Evolutionary conservation across 2,329 filamentous ascomycete species (phyloP).

Genomic region (Alternaria alternata): DNA sequence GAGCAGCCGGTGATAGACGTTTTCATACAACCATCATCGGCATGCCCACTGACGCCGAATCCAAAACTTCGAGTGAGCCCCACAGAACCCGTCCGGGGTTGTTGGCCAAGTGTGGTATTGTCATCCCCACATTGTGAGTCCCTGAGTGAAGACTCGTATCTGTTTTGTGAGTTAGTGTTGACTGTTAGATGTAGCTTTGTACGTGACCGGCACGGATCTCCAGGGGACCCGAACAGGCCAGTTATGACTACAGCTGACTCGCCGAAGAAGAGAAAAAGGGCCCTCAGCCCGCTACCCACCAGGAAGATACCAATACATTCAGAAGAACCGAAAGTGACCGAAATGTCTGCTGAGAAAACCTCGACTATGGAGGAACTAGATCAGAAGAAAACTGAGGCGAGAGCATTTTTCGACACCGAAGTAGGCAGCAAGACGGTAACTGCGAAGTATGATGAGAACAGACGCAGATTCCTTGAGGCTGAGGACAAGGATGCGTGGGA

Average conservation of each 20-base stretch:
- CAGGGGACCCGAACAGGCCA: conserved; percentile 31
- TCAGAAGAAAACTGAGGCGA: neutral
- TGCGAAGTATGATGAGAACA: conserved; percentile 30
- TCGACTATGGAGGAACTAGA: neutral
- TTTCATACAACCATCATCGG: conserved; percentile 28
- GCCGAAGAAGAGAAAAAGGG: conserved; percentile 46
- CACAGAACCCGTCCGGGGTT: conserved; percentile 32
- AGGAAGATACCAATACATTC: conserved; percentile 24
- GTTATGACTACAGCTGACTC: conserved; percentile 43
- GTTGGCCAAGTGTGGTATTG: conserved; percentile 40
- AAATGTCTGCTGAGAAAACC: conserved; percentile 4
- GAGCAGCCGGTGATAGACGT: conserved; percentile 33
- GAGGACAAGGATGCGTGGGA: conserved; percentile 46
- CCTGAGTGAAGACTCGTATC: neutral
- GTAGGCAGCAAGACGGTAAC: neutral
- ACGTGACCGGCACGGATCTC: conserved; percentile 40
- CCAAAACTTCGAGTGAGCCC: conserved; percentile 38
- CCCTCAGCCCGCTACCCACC: conserved; percentile 26
- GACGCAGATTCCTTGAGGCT: conserved; percentile 36
- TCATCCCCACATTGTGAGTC: conserved; percentile 40
- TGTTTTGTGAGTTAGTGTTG: neutral
- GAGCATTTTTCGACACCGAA: conserved; percentile 14
- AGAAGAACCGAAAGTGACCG: conserved; percentile 10
- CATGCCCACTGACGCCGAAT: conserved; percentile 42
- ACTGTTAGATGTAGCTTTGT: conserved; percentile 35